A percentile compares a stretch with the other conserved stretches of the same genome.
phyloP scores from a whole-genome alignment of 345 rosid genomes.

The Trapa incisa region DNA sequence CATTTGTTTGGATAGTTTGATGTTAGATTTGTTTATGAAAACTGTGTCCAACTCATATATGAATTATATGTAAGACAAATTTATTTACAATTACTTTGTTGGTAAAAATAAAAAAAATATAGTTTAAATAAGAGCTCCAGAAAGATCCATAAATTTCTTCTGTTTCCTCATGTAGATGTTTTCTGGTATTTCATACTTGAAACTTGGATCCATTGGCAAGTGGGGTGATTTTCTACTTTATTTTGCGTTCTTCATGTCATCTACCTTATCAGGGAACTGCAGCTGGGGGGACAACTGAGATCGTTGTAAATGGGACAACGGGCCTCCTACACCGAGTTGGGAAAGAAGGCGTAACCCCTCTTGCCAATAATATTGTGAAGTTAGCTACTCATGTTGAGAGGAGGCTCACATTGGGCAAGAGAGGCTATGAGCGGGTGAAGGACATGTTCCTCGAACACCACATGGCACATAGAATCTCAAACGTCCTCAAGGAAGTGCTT shows the following conservation, averaged over 20 bases:
- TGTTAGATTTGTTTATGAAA: neutral
- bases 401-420: slow-evolving; percentile 70
- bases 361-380: slow-evolving; percentile 62
- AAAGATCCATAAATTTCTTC: neutral
- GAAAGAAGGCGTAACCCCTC: slow-evolving; percentile 58
- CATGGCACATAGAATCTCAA: slow-evolving; percentile 65
- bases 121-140: neutral
- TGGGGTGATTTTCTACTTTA: neutral
- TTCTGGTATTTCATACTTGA: neutral
- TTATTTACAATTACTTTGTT: neutral
- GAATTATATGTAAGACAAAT: neutral
- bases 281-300: slow-evolving; percentile 86
- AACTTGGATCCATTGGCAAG: neutral
- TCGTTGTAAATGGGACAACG: slow-evolving; percentile 62
- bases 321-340: slow-evolving; percentile 64
- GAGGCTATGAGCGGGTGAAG: slow-evolving; percentile 61
- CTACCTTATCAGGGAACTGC: slow-evolving; percentile 52
- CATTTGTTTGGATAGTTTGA: neutral
- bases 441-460: slow-evolving; percentile 73
- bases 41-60: neutral
- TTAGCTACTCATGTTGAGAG: slow-evolving; percentile 48
- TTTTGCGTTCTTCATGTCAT: neutral
- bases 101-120: too few relatives aligned
- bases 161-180: neutral
- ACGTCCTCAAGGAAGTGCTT: slow-evolving; percentile 53